A percentile compares a stretch with the other conserved stretches of the same genome.
phyloP scores from a whole-genome alignment of 495 filamentous ascomycete species.

The Talaromyces stipitatus region DNA sequence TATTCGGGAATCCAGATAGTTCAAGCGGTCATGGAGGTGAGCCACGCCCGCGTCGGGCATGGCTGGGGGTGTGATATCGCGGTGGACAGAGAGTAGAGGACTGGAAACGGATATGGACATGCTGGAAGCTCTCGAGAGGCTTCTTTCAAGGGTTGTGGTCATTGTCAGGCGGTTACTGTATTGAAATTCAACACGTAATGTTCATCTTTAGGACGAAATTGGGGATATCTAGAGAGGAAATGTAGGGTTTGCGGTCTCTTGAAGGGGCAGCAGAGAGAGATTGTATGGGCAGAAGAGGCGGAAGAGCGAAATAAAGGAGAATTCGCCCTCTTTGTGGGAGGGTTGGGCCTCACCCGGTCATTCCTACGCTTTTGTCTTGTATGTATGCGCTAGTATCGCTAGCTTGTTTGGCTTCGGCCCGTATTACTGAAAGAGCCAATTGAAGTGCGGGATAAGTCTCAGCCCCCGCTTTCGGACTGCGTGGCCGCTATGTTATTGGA shows the following conservation, averaged over 20 bases:
- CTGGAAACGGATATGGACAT: slow-evolving; percentile 33
- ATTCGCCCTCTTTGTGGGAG: background rate
- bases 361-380: background rate
- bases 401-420: background rate
- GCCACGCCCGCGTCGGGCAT: slow-evolving; percentile 25
- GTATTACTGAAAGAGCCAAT: background rate
- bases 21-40: slow-evolving; percentile 31
- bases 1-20: slow-evolving; percentile 29
- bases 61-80: slow-evolving; percentile 25
- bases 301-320: background rate
- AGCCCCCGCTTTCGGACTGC: background rate
- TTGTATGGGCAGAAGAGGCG: background rate
- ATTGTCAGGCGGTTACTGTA: slow-evolving; percentile 14
- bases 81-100: slow-evolving; percentile 26
- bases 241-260: background rate
- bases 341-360: background rate
- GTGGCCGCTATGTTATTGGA: background rate
- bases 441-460: background rate
- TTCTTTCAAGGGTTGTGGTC: slow-evolving; percentile 33
- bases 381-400: background rate
- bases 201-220: background rate
- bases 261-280: background rate
- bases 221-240: background rate
- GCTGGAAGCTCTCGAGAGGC: slow-evolving; percentile 32
- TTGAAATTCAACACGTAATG: background rate